These are phyloP conservation scores for Cladosporium sp. DNA, from an alignment of 2,329 filamentous ascomycete species.

Conservation along the genomic window DNA sequence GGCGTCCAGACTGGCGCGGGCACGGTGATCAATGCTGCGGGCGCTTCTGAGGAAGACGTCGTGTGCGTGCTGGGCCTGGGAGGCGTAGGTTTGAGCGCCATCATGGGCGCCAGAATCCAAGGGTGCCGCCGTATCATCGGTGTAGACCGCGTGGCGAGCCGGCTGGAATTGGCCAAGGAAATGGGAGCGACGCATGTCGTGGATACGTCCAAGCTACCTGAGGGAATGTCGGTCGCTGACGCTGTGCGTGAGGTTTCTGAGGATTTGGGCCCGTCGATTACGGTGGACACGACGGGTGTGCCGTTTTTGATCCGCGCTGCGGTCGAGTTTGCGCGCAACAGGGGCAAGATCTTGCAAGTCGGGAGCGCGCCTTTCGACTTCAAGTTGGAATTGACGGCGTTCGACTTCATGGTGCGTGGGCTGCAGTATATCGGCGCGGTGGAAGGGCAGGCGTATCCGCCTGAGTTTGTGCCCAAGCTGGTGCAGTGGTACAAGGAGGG, in stretches of 20 bases:
- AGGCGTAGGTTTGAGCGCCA: conserved; percentile 43
- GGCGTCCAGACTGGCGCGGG: conserved; percentile 44
- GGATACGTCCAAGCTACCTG: conserved; percentile 30
- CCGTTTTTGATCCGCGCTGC: conserved; percentile 40
- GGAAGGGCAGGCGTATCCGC: conserved; percentile 42
- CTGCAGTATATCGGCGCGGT: conserved; percentile 47
- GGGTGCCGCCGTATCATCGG: conserved; percentile 38
- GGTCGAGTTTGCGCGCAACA: conserved; percentile 39
- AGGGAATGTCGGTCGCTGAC: conserved; percentile 31
- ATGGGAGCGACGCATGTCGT: conserved; percentile 39
- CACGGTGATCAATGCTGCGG: conserved; percentile 37
- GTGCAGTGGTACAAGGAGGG: conserved; percentile 46
- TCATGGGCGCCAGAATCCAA: conserved; percentile 46
- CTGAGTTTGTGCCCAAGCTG: conserved; percentile 43
- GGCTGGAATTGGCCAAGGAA: conserved; percentile 36
- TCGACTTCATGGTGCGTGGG: conserved; percentile 43
- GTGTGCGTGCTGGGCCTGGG: conserved; percentile 43
- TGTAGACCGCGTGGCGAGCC: conserved; percentile 35
- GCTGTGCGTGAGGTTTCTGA: conserved; percentile 34
- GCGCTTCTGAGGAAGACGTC: conserved; percentile 33
- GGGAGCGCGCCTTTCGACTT: conserved; percentile 44
- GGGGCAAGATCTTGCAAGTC: conserved; percentile 48
- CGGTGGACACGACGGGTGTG: conserved; percentile 49
- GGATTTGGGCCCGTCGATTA: conserved; percentile 40
- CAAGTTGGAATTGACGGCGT: conserved; percentile 40